phyloP scores from a whole-genome alignment of 768 basidiomycete species.

The Pleurotus tuber-regium region DNA sequence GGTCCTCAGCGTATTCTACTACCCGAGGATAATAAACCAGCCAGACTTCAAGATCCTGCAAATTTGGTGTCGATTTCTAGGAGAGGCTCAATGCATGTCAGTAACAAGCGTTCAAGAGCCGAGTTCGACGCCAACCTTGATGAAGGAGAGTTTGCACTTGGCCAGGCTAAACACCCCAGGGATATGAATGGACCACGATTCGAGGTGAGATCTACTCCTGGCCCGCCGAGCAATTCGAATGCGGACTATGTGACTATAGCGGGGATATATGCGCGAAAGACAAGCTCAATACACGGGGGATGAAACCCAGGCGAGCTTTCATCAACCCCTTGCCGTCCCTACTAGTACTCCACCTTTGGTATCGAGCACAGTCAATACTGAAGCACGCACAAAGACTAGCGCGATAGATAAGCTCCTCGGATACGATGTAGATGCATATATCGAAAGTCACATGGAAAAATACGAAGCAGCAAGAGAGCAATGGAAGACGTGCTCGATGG shows the following conservation, averaged over 20 bases:
- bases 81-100: neutral
- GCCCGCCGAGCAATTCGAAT: too few species aligned
- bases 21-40: neutral
- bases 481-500: conserved; percentile 49
- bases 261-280: neutral
- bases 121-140: neutral
- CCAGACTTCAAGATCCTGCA: neutral
- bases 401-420: conserved; percentile 40
- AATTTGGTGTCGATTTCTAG: neutral
- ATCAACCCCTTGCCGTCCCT: too few species aligned
- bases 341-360: neutral
- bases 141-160: neutral
- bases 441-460: conserved; percentile 36
- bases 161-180: neutral
- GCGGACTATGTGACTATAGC: neutral
- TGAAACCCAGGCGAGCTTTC: too few species aligned
- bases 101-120: neutral
- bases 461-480: conserved; percentile 43
- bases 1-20: conserved; percentile 2
- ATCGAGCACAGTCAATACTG: neutral
- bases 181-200: neutral
- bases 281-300: neutral
- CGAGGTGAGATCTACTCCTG: neutral
- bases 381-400: conserved; percentile 1
- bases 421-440: conserved; percentile 39